Conservation (phyloP, 2,329 filamentous ascomycete species). For the Clarireedia hainanense region DNA sequence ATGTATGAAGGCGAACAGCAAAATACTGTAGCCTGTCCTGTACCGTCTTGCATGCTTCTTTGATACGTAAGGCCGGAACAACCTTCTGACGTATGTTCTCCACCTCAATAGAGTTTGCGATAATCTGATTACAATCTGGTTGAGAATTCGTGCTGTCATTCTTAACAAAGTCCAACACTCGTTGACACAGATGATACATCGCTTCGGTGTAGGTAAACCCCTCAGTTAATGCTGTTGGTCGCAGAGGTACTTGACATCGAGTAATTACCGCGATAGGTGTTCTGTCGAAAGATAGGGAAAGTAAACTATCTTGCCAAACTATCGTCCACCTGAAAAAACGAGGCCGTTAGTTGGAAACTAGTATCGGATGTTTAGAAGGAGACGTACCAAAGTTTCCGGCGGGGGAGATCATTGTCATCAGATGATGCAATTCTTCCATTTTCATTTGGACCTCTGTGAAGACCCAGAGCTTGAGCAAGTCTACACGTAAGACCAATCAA, state of each 20-base stretch:
- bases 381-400: slow-evolving; percentile 27
- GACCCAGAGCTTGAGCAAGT: slow-evolving; percentile 55
- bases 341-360: not conserved
- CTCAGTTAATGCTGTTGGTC: slow-evolving; percentile 42
- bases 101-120: slow-evolving; percentile 47
- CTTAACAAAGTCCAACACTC: slow-evolving; percentile 40
- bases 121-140: slow-evolving; percentile 37
- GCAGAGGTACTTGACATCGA: slow-evolving; percentile 40
- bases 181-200: slow-evolving; percentile 56
- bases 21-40: slow-evolving; percentile 57
- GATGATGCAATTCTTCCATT: slow-evolving; percentile 18
- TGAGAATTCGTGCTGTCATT: slow-evolving; percentile 21
- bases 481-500: slow-evolving; percentile 56
- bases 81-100: slow-evolving; percentile 36
- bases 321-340: slow-evolving; percentile 44
- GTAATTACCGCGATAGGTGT: slow-evolving; percentile 49
- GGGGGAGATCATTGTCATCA: slow-evolving; percentile 26
- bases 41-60: slow-evolving; percentile 56
- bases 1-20: slow-evolving; percentile 56
- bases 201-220: slow-evolving; percentile 54
- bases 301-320: slow-evolving; percentile 59
- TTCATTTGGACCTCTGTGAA: slow-evolving; percentile 37
- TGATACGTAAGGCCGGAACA: slow-evolving; percentile 46
- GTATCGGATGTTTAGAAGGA: not conserved
- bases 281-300: slow-evolving; percentile 59